These are phyloP conservation scores for Geoglossum cookeanum DNA, from an alignment of 2,329 filamentous ascomycete genomes.

Conservation along the genomic window DNA sequence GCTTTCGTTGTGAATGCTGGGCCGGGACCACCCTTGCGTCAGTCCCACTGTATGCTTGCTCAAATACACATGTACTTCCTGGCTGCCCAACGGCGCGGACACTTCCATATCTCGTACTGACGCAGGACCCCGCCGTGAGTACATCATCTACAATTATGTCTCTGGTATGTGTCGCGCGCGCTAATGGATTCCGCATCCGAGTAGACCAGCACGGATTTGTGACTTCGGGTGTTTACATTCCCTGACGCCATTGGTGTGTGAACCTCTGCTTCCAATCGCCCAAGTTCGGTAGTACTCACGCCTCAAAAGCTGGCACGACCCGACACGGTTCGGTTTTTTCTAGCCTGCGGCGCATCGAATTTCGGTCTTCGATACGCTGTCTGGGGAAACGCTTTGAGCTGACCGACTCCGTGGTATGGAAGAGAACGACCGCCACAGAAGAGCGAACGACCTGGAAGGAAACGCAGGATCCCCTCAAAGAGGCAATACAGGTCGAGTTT, in stretches of 20 bases:
- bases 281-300: neutral
- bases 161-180: neutral
- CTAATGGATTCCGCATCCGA: neutral
- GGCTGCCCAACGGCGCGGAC: neutral
- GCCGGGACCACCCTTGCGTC: neutral
- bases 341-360: slow-evolving; percentile 46
- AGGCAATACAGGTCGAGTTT: slow-evolving; percentile 29
- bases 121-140: neutral
- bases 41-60: slow-evolving; percentile 1
- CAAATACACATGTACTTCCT: slow-evolving; percentile 1
- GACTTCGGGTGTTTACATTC: slow-evolving; percentile 1
- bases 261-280: neutral
- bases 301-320: slow-evolving; percentile 18
- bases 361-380: slow-evolving; percentile 34
- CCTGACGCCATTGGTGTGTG: neutral
- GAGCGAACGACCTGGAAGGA: slow-evolving; percentile 54
- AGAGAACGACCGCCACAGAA: slow-evolving; percentile 51
- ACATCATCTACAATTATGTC: neutral
- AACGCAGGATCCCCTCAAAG: slow-evolving; percentile 27
- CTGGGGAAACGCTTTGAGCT: slow-evolving; percentile 22
- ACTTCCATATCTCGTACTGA: slow-evolving; percentile 1
- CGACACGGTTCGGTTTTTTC: slow-evolving; percentile 16
- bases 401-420: slow-evolving; percentile 49
- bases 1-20: slow-evolving; percentile 1
- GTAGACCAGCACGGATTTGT: neutral